A percentile compares a stretch with the other conserved stretches of the same genome.
Conservation (phyloP, 345 rosid genomes). For the Rhodomyrtus tomentosa region DNA sequence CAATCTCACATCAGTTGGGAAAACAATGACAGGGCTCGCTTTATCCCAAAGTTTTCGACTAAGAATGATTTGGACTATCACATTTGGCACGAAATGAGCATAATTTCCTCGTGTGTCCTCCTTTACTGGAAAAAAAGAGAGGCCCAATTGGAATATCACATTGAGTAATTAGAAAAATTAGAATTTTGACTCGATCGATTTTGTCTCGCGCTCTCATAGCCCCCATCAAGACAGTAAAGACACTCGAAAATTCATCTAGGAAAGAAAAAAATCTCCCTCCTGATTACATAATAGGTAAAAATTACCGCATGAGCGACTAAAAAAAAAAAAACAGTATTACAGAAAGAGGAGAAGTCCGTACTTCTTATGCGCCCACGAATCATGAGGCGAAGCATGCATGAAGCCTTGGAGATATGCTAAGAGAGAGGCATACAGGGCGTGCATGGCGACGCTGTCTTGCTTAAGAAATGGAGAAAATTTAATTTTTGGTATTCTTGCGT, state of each 20-base stretch:
- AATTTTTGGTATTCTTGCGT: no score
- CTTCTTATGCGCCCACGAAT: background rate
- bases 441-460: no score
- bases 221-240: background rate
- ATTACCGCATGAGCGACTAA: background rate
- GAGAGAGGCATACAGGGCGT: no score
- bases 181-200: no score
- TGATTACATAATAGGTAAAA: background rate
- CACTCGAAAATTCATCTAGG: background rate
- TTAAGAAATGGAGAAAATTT: no score
- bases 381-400: background rate
- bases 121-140: background rate
- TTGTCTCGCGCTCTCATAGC: background rate
- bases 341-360: background rate
- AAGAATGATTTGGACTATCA: background rate
- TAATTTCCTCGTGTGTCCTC: background rate
- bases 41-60: background rate
- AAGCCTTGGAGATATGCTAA: background rate
- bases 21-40: background rate
- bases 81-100: background rate
- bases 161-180: fast-evolving
- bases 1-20: background rate
- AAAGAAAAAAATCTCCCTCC: background rate
- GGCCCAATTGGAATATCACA: background rate
- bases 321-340: background rate